Evolutionary conservation across 345 rosid species (phyloP).

Genomic region (Cardamine occulta): DNA sequence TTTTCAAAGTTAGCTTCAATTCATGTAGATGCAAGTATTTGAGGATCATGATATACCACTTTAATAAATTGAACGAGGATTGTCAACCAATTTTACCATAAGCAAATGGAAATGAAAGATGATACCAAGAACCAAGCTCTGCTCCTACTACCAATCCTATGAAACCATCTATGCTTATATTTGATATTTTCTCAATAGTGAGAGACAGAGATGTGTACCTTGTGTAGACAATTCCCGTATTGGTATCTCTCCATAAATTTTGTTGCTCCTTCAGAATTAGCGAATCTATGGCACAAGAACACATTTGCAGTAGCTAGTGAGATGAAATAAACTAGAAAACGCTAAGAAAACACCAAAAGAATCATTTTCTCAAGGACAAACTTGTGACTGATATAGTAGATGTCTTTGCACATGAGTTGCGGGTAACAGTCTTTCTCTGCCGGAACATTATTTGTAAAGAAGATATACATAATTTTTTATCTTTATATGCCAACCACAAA

Average conservation of each 20-base stretch:
- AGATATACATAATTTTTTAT: not conserved
- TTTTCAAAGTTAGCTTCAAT: too few species aligned
- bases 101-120: not conserved
- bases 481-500: constrained; percentile 14
- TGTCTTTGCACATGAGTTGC: not conserved
- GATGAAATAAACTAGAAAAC: not conserved
- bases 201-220: constrained; percentile 13
- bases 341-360: not conserved
- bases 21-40: too few species aligned
- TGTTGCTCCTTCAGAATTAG: not conserved
- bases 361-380: constrained; percentile 11
- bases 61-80: too few species aligned
- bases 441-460: not conserved
- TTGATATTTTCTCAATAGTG: not conserved
- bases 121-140: constrained; percentile 2
- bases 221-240: not conserved
- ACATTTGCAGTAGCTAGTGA: not conserved
- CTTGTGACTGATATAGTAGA: not conserved
- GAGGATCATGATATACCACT: not conserved
- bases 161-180: not conserved
- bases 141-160: not conserved
- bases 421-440: not conserved
- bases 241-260: not conserved
- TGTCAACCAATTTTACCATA: not conserved
- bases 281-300: not conserved